Percentiles rank a stretch among this genome's conserved stretches.
Evolutionary conservation across 2,329 filamentous ascomycete genomes (phyloP).

Genomic region (Xenoacremonium recifei): DNA sequence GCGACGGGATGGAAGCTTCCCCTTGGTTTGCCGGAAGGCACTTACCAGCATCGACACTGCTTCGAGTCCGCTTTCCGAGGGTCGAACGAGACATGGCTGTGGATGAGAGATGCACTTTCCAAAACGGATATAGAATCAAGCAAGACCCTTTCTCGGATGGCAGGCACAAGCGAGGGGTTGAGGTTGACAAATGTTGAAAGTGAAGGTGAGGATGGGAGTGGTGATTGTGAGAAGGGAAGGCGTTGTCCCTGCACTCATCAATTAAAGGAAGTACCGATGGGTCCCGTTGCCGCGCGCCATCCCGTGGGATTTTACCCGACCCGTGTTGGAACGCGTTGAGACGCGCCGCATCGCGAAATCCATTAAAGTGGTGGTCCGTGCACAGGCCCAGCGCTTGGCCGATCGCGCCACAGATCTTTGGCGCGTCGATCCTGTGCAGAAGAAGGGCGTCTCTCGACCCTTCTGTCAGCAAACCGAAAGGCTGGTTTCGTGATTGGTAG

Average conservation of each 20-base stretch:
- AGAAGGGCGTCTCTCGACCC: too few species aligned
- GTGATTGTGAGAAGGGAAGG: slow-evolving; percentile 8
- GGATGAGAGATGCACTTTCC: slow-evolving; percentile 14
- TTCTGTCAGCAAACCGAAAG: too few species aligned
- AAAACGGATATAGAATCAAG: slow-evolving; percentile 9
- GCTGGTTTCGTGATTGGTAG: too few species aligned
- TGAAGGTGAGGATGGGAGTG: slow-evolving; percentile 14
- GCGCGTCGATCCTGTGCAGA: background rate
- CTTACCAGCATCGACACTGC: slow-evolving; percentile 30
- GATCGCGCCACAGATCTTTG: background rate
- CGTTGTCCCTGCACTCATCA: too few species aligned
- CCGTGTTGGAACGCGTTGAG: slow-evolving; percentile 30
- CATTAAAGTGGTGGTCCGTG: slow-evolving; percentile 31
- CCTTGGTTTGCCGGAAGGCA: slow-evolving; percentile 5
- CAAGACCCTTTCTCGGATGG: slow-evolving; percentile 19
- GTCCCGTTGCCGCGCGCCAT: slow-evolving; percentile 22
- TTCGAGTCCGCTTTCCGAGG: slow-evolving; percentile 35
- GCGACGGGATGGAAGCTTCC: too few species aligned
- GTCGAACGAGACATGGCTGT: slow-evolving; percentile 30
- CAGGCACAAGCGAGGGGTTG: slow-evolving; percentile 5
- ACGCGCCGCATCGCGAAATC: slow-evolving; percentile 29
- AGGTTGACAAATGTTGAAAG: slow-evolving; percentile 7
- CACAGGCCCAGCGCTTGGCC: slow-evolving; percentile 6
- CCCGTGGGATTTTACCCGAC: slow-evolving; percentile 8
- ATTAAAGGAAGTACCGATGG: too few species aligned